These are phyloP conservation scores for Cyathus striatus DNA, from an alignment of 768 basidiomycete species.

Conservation along the genomic window DNA sequence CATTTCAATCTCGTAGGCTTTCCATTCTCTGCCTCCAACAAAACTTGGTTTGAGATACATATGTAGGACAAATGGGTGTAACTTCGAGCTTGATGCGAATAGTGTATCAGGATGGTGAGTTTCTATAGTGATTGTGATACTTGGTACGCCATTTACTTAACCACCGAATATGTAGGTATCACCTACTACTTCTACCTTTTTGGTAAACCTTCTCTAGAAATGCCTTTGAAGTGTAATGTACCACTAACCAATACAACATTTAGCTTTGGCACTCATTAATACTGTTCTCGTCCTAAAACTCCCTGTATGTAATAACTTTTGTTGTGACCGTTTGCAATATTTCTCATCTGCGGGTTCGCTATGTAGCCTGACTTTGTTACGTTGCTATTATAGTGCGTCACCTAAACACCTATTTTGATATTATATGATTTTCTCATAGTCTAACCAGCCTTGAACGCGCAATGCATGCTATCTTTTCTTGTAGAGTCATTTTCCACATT, in stretches of 20 bases:
- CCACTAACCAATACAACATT: neutral
- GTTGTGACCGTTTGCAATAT: neutral
- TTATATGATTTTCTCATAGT: neutral
- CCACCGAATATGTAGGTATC: neutral
- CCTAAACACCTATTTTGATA: neutral
- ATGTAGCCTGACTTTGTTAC: neutral
- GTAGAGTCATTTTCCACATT: neutral
- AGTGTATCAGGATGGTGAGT: neutral
- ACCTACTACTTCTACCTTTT: neutral
- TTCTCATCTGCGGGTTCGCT: neutral
- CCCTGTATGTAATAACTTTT: neutral
- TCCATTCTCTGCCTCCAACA: neutral
- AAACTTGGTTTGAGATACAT: neutral
- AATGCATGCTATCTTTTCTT: neutral
- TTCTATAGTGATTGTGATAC: neutral
- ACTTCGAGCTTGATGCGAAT: neutral
- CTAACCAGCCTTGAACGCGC: neutral
- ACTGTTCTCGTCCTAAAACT: neutral
- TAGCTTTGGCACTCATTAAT: neutral
- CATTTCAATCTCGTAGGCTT: neutral
- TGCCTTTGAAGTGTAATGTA: neutral
- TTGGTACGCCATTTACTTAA: neutral
- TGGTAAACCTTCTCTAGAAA: neutral
- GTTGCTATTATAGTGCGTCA: neutral
- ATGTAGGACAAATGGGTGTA: too few species aligned